phyloP scores from a whole-genome alignment of 2,329 filamentous ascomycete species.

The Ophiostoma quercus region DNA sequence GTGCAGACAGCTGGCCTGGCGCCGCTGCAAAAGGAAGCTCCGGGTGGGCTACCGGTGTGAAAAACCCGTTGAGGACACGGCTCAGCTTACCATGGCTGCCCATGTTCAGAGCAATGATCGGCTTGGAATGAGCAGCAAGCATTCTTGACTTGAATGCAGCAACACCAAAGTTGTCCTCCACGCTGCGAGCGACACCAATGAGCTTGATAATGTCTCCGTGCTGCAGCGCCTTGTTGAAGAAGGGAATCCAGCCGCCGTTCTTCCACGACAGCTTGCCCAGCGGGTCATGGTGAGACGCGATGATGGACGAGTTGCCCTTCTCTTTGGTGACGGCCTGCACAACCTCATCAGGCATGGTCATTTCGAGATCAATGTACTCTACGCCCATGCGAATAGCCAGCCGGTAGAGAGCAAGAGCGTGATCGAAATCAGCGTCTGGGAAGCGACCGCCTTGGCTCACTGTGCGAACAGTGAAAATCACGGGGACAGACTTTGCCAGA shows the following conservation, averaged over 20 bases:
- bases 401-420: slow-evolving; percentile 68
- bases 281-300: slow-evolving; percentile 93
- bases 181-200: slow-evolving; percentile 68
- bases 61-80: slow-evolving; percentile 82
- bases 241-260: slow-evolving; percentile 85
- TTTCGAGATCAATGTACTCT: slow-evolving; percentile 90
- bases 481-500: slow-evolving; percentile 51
- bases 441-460: slow-evolving; percentile 82
- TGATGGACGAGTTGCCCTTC: slow-evolving; percentile 73
- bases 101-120: slow-evolving; percentile 95
- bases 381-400: slow-evolving; percentile 76
- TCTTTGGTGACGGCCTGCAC: slow-evolving; percentile 61
- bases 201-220: slow-evolving; percentile 94
- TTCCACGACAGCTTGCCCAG: slow-evolving; percentile 74
- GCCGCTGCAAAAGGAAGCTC: slow-evolving; percentile 87
- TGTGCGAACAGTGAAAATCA: slow-evolving; percentile 91
- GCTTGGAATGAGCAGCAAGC: slow-evolving; percentile 65
- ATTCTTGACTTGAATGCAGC: slow-evolving; percentile 76
- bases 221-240: slow-evolving; percentile 84
- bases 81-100: slow-evolving; percentile 80
- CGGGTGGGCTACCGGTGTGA: slow-evolving; percentile 91
- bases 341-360: slow-evolving; percentile 74
- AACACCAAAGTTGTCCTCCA: slow-evolving; percentile 84
- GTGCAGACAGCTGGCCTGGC: slow-evolving; percentile 84
- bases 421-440: slow-evolving; percentile 67